Conservation (phyloP, 805 yeast genomes). For the Suhomyces vadensis region DNA sequence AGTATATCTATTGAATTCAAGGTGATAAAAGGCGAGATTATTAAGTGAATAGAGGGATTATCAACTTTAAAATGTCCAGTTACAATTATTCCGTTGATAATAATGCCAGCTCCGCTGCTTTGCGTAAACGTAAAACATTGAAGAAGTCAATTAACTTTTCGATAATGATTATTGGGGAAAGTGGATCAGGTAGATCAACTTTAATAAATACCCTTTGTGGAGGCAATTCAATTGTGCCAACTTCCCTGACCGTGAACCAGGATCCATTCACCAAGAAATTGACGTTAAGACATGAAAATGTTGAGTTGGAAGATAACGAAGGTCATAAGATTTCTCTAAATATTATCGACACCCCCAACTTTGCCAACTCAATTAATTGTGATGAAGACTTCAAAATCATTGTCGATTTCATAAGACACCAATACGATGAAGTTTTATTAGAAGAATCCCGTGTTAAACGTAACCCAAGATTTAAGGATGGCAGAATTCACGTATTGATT, state of each 20-base stretch:
- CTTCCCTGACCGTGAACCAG: slow-evolving; percentile 61
- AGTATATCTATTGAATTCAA: background rate
- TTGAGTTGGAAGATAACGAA: slow-evolving; percentile 83
- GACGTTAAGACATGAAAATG: slow-evolving; percentile 72
- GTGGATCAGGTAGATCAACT: slow-evolving; percentile 89
- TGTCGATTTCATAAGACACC: slow-evolving; percentile 78
- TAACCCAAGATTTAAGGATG: slow-evolving; percentile 83
- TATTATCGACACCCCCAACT: slow-evolving; percentile 81
- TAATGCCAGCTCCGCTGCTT: slow-evolving; percentile 40
- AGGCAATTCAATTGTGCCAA: slow-evolving; percentile 73
- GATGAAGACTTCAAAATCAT: slow-evolving; percentile 64
- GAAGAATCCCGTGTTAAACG: slow-evolving; percentile 82
- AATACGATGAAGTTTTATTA: slow-evolving; percentile 76
- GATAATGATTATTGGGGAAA: slow-evolving; percentile 81
- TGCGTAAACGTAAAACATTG: slow-evolving; percentile 69
- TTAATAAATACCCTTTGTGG: slow-evolving; percentile 89
- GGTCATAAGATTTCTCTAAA: slow-evolving; percentile 79
- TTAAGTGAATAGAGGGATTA: background rate
- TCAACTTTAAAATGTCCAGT: slow-evolving; percentile 11
- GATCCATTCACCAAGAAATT: slow-evolving; percentile 51
- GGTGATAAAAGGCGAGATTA: background rate
- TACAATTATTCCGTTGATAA: slow-evolving; percentile 17
- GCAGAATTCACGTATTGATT: slow-evolving; percentile 67
- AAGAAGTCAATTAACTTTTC: slow-evolving; percentile 86
- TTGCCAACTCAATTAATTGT: slow-evolving; percentile 74